phyloP scores from a whole-genome alignment of 106 monocot species.

The Dactylorhiza incarnata region DNA sequence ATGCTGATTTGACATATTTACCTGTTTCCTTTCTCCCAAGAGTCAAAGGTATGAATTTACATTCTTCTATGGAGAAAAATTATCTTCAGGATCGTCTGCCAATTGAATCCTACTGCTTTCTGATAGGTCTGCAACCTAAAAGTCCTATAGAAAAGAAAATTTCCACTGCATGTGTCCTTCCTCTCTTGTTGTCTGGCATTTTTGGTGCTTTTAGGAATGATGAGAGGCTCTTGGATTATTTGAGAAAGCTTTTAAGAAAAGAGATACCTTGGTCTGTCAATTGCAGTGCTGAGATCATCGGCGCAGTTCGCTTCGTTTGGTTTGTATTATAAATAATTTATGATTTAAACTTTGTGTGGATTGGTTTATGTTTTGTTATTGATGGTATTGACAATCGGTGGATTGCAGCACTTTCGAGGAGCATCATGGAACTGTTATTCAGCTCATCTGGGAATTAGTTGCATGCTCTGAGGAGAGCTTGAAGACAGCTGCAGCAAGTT shows the following conservation, averaged over 20 bases:
- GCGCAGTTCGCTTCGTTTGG: constrained; percentile 90
- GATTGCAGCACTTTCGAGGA: constrained; percentile 68
- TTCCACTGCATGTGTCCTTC: constrained; percentile 80
- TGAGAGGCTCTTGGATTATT: constrained; percentile 58
- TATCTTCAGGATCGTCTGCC: background rate
- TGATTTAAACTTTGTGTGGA: background rate
- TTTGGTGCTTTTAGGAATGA: constrained; percentile 49
- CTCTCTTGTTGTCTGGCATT: constrained; percentile 77
- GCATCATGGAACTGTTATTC: constrained; percentile 77
- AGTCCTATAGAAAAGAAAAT: constrained; percentile 60
- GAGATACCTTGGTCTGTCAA: constrained; percentile 51
- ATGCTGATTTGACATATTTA: constrained; percentile 76
- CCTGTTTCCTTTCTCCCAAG: constrained; percentile 52
- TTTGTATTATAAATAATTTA: constrained; percentile 23
- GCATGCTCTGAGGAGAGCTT: constrained; percentile 67
- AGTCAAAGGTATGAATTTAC: constrained; percentile 49
- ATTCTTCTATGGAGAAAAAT: background rate
- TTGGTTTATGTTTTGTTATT: background rate
- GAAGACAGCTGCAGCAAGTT: constrained; percentile 81
- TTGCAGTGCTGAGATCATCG: constrained; percentile 51
- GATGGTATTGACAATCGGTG: constrained; percentile 6
- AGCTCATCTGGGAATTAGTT: constrained; percentile 97
- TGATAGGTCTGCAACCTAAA: constrained; percentile 85
- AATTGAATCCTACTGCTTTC: background rate
- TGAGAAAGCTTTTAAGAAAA: constrained; percentile 66